Base-by-base conservation (phyloP, 2,329 filamentous ascomycete genomes). In the Penicillium digitatum region DNA sequence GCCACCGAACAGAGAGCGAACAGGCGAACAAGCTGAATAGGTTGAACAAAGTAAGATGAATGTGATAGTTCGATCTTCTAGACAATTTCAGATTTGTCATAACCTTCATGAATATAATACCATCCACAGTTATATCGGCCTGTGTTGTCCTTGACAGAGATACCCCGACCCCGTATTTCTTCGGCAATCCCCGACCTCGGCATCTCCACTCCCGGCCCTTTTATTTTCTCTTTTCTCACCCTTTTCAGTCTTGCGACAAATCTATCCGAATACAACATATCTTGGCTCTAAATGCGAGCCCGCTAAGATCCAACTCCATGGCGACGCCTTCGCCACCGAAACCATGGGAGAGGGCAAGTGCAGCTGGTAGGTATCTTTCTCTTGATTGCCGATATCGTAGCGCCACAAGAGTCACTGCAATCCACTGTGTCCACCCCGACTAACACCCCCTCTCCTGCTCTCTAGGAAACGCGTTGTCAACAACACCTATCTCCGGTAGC, bases 321-420 rank as follows among this genome's bases (percentile, higher is more conserved):
- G 81, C 82, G 67, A 77, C 81, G 62, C 78, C 79, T 62, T 96
- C 93, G 74, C 94, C 94, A 70, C 94, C 94, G 53, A 99, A 99
- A 78, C 94, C 94, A 44, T 99, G 94, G 94, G 94, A 99, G 78
- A 84, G 87, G 74, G 82, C 87, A 62, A 88, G 87, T 75, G 79
- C 79, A 64, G 69, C 79, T 68, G 74, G 82, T 86, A 76, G 67
- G 79, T 76, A 26, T 38, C 16, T 18, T 45, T 45, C 8, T 31
- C 29, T 47, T 35, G 32, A 47, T 43, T 35, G 31, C 24, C 51
- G 37, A 48, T 34, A 16, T 32, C 16, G 11, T 34, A 50, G 48
- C 51, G 46, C 35, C 45, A 43, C 34, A 31, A 31, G 27, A 42
- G 18, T 43, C 50, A 22, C 29, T 18, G 14, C 43, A 49, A 47